Base-by-base conservation (phyloP, 176 grass and related monocot genomes). In the Ensete ventricosum region DNA sequence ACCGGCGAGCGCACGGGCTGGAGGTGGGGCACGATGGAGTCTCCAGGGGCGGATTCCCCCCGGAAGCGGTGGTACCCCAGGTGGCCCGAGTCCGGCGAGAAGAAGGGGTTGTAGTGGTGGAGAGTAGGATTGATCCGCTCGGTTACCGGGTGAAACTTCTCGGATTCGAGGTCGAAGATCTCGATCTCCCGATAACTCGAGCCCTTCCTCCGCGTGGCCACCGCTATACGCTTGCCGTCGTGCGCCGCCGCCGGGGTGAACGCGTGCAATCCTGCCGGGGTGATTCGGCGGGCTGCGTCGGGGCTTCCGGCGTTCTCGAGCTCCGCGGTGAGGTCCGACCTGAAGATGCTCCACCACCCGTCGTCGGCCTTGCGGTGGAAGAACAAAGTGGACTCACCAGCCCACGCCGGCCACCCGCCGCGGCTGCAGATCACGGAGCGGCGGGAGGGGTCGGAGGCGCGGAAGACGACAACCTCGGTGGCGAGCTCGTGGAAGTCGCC, bases 11-110 rank as follows among this genome's bases (percentile, higher is more conserved):
- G 73, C 81, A 90, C 90, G 11, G 82, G 83, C 19, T 89, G 88
- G 73, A 89, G 85, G 81, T 91, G 75, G 1, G 88, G 90, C n/a
- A 88, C 69, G 54, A 76, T 22, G 13, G 77, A 55, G 23, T 97
- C 85, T 0, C 90, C 90, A 1, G 20, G 17, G 1, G 80, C 73
- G 0, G 77, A 79, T 17, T 73, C 82, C n/a, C 90, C 90, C 34
- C 94, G 90, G 88, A 97, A 97, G 8, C 90, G 90, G 87, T 97
- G 94, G 85, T 91, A 97, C 1, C 90, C 94, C 67, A 97, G 70
- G 22, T 77, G 82, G 1, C 0, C 27, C 67, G 88, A 89, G 0
- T 83, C 81, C 1, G 48, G 62, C 6, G 94, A 93, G 82, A 97
- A 93, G 78, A 97, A 97, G 1, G 94, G 94, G 75, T 93, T 97